Percentiles rank a stretch among this genome's conserved stretches.
phyloP scores from a whole-genome alignment of 2,329 filamentous ascomycete genomes.

The Cladosporium sp. region DNA sequence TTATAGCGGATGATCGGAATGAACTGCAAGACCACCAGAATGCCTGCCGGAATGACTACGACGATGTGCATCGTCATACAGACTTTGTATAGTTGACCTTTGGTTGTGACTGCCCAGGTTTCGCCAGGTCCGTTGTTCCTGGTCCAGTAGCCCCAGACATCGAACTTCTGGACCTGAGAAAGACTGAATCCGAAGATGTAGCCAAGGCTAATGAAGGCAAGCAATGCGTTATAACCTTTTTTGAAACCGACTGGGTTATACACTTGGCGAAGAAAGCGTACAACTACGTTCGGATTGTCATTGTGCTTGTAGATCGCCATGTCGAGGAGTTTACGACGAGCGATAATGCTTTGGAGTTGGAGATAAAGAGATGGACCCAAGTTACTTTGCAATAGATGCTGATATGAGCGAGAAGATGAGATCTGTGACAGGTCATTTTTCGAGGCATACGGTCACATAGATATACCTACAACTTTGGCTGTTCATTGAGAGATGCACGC shows the following conservation, averaged over 20 bases:
- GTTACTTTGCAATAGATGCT: neutral
- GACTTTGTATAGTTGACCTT: conserved; percentile 25
- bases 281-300: conserved; percentile 14
- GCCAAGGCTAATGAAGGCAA: conserved; percentile 32
- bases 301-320: conserved; percentile 17
- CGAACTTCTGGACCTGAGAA: conserved; percentile 49
- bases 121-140: neutral
- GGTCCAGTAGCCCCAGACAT: conserved; percentile 36
- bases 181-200: conserved; percentile 48
- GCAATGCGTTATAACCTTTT: conserved; percentile 56
- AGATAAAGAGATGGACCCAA: neutral
- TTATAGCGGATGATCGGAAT: conserved; percentile 47
- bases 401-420: neutral
- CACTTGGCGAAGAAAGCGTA: conserved; percentile 31
- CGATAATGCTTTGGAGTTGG: neutral
- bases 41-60: conserved; percentile 38
- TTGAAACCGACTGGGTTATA: conserved; percentile 55
- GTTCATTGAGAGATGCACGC: neutral
- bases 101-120: conserved; percentile 28
- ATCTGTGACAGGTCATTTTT: neutral
- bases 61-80: conserved; percentile 47
- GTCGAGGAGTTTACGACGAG: neutral
- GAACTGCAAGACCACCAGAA: conserved; percentile 44
- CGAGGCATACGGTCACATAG: neutral
- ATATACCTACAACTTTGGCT: neutral